Evolutionary conservation across 2,329 filamentous ascomycete genomes (phyloP).

Genomic region (Paramyrothecium sp.): DNA sequence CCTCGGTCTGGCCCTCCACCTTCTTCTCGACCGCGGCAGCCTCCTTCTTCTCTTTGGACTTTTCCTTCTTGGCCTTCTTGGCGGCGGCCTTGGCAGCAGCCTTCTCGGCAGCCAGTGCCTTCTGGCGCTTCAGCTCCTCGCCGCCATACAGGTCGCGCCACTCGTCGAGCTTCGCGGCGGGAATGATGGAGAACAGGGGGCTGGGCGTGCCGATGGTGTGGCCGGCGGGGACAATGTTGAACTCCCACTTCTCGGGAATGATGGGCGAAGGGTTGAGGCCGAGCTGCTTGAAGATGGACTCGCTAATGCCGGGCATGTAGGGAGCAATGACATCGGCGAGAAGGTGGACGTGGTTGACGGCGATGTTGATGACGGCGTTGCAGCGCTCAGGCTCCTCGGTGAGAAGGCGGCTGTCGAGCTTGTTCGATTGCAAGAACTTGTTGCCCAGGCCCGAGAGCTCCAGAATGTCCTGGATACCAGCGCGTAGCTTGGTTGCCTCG

Average conservation of each 20-base stretch:
- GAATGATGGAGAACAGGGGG: constrained; percentile 81
- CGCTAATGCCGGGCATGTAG: constrained; percentile 80
- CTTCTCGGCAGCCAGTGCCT: constrained; percentile 54
- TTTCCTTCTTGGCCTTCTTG: constrained; percentile 49
- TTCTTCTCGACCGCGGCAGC: neutral
- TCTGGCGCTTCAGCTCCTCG: constrained; percentile 66
- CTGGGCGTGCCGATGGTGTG: constrained; percentile 80
- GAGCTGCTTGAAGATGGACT: constrained; percentile 76
- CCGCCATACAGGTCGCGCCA: constrained; percentile 76
- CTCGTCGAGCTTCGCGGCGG: constrained; percentile 76
- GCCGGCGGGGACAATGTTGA: constrained; percentile 63
- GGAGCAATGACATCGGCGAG: constrained; percentile 76
- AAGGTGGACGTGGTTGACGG: constrained; percentile 79
- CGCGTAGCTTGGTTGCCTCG: constrained; percentile 69
- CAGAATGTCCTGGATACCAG: constrained; percentile 64
- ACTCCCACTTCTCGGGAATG: constrained; percentile 67
- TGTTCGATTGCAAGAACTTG: constrained; percentile 50
- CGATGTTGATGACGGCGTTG: constrained; percentile 67
- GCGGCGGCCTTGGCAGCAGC: constrained; percentile 50
- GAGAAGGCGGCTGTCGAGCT: constrained; percentile 53
- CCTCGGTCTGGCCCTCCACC: neutral
- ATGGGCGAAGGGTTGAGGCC: constrained; percentile 48
- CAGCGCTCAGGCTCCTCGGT: constrained; percentile 54
- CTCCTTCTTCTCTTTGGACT: constrained; percentile 37
- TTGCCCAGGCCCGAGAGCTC: constrained; percentile 61